Evolutionary conservation across 2,329 filamentous ascomycete genomes (phyloP).

Genomic region (Sporothrix phasma): DNA sequence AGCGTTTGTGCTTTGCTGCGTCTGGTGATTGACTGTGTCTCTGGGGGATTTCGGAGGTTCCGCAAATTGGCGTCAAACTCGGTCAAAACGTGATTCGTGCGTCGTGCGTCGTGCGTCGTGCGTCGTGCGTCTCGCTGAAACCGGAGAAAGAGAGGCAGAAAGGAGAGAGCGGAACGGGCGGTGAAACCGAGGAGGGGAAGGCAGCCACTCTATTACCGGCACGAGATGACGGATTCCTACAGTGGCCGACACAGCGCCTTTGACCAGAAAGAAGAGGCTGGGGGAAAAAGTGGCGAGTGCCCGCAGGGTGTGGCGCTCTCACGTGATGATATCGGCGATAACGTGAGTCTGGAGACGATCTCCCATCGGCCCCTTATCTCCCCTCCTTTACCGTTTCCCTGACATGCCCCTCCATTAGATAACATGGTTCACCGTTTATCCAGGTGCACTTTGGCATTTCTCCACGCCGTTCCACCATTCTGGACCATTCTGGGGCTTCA

Average conservation of each 20-base stretch:
- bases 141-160: constrained; percentile 1
- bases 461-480: no score
- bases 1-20: not conserved
- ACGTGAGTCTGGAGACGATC: not conserved
- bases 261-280: not conserved
- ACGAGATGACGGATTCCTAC: constrained; percentile 1
- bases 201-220: constrained; percentile 9
- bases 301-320: not conserved
- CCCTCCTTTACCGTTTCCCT: not conserved
- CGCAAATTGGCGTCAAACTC: not conserved
- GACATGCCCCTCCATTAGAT: not conserved
- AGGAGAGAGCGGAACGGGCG: not conserved
- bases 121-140: constrained; percentile 1
- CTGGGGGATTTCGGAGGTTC: not conserved
- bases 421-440: not conserved
- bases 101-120: constrained; percentile 3
- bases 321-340: constrained; percentile 7
- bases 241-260: not conserved
- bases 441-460: not conserved
- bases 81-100: not conserved
- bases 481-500: no score
- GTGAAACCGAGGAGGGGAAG: constrained; percentile 11
- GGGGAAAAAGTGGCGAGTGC: constrained; percentile 1
- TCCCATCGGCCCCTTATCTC: not conserved
- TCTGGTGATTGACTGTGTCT: not conserved